phyloP scores from a whole-genome alignment of 108 stramenopile species.

The Poteriospumella lacustris region DNA sequence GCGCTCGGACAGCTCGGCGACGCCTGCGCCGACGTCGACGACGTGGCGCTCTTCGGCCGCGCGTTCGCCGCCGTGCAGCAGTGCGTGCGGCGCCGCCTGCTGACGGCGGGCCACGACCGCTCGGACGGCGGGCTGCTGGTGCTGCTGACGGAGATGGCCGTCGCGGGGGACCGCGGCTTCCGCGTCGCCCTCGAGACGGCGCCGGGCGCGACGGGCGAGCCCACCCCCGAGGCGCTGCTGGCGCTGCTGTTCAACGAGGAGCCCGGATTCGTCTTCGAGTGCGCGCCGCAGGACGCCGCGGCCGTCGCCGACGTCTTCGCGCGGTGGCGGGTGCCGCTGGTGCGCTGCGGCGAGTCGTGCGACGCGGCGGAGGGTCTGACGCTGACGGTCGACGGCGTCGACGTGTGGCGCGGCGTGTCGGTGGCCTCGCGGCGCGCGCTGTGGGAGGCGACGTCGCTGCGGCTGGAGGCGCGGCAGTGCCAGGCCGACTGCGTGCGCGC shows the following conservation, averaged over 20 bases:
- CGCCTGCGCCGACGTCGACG: conserved; percentile 80
- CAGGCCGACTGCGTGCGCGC: conserved; percentile 82
- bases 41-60: conserved; percentile 68
- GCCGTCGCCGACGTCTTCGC: conserved; percentile 65
- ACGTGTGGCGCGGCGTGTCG: conserved; percentile 46
- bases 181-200: conserved; percentile 64
- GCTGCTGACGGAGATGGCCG: conserved; percentile 91
- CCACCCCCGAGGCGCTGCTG: conserved; percentile 61
- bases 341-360: conserved; percentile 73
- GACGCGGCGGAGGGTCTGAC: conserved; percentile 62
- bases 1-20: conserved; percentile 60
- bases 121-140: conserved; percentile 41
- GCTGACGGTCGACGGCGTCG: conserved; percentile 57
- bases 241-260: conserved; percentile 91
- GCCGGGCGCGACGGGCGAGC: neutral
- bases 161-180: conserved; percentile 92
- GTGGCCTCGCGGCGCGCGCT: conserved; percentile 66
- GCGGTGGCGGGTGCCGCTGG: conserved; percentile 61
- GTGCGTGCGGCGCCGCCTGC: conserved; percentile 62
- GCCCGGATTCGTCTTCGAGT: conserved; percentile 85
- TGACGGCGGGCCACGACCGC: conserved; percentile 25
- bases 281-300: conserved; percentile 53
- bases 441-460: conserved; percentile 98
- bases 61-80: conserved; percentile 83
- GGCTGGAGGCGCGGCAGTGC: conserved; percentile 84